These are phyloP conservation scores for Sonneratia alba DNA, from an alignment of 345 rosid species.

Conservation along the genomic window DNA sequence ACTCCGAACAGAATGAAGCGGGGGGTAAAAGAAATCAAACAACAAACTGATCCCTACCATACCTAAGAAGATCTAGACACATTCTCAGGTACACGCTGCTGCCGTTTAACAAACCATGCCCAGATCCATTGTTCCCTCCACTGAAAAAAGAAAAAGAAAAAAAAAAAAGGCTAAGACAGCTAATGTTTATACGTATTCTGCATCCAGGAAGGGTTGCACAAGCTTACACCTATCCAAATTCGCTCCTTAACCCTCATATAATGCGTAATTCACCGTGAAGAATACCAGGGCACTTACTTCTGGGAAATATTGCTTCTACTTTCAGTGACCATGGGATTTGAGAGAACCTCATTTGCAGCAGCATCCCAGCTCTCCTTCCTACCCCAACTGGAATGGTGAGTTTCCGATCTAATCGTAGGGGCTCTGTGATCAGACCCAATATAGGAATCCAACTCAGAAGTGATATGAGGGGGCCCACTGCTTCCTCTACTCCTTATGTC, in stretches of 20 bases:
- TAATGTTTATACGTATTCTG: neutral
- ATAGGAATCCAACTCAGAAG: constrained; percentile 41
- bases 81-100: neutral
- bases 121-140: neutral
- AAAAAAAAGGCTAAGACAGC: neutral
- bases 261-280: neutral
- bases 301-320: neutral
- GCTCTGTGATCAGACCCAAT: too few relatives aligned
- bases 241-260: neutral
- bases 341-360: constrained; percentile 33
- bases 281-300: neutral
- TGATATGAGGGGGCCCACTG: constrained; percentile 44
- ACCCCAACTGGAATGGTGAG: constrained; percentile 36
- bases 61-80: neutral
- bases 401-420: too few relatives aligned
- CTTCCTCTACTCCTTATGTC: constrained; percentile 59
- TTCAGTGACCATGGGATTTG: constrained; percentile 28
- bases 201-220: neutral
- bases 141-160: neutral
- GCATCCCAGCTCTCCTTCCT: constrained; percentile 80
- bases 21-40: neutral
- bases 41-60: neutral
- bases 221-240: neutral
- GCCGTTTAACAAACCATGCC: neutral
- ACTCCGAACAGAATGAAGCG: neutral